Evolutionary conservation across 306 rosid genomes (phyloP).

Genomic region (Hippophae tibetana): DNA sequence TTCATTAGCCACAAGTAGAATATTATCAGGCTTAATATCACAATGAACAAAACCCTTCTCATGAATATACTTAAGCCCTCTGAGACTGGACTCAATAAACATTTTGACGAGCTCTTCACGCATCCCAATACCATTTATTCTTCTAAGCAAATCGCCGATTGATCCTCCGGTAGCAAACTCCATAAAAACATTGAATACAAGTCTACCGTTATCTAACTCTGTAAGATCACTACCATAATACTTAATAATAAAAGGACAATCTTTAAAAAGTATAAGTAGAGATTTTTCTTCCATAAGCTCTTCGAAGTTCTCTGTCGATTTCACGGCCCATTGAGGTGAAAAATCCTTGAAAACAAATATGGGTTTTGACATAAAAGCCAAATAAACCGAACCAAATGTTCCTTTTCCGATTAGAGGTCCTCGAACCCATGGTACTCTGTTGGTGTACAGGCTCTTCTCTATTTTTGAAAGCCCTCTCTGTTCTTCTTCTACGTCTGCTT

Average conservation of each 20-base stretch:
- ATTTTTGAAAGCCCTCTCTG: neutral
- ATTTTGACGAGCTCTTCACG: too few species aligned
- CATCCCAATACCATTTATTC: neutral
- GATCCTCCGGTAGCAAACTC: conserved; percentile 15
- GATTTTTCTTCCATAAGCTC: conserved; percentile 2
- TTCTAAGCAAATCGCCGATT: neutral
- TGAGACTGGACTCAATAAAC: too few species aligned
- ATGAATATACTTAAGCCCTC: too few species aligned
- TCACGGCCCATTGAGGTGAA: conserved; percentile 12
- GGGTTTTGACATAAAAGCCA: neutral
- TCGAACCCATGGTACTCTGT: neutral
- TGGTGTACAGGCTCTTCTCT: neutral
- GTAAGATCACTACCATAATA: conserved; percentile 8
- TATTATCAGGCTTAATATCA: too few species aligned
- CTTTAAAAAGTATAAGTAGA: neutral
- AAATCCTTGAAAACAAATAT: neutral
- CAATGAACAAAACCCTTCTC: too few species aligned
- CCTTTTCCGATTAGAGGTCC: conserved; percentile 8
- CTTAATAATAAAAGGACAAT: conserved; percentile 2
- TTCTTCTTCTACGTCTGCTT: too few species aligned
- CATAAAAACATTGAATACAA: conserved; percentile 5
- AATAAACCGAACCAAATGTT: neutral
- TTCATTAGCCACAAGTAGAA: too few species aligned
- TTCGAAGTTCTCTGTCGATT: neutral
- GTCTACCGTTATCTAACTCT: neutral